Evolutionary conservation across 352 stramenopile genomes (phyloP), one percentile per base, ranked within the genome.

Genomic region (Globisporangium yorkense): DNA sequence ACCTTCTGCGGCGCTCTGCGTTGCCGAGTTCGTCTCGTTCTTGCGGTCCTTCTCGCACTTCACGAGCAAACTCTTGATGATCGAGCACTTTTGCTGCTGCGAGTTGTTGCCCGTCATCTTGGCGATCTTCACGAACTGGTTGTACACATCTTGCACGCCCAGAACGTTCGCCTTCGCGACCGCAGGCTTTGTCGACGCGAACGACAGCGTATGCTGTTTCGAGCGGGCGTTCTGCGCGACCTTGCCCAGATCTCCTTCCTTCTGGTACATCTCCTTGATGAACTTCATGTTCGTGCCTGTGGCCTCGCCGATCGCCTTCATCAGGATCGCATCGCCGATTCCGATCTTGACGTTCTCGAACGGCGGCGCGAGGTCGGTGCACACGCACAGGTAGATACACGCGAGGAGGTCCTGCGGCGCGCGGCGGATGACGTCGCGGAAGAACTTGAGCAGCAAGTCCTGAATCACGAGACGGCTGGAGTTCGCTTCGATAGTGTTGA

Each of bases 291-390:
- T 93, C 20, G 85, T 96, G 8, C 96, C 96, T 1, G 87, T 97
- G 0, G 94, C 95, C 66, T 98, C 85, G 12, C 82, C 89, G 55
- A 99, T 97, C 3, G 96, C 93, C 72, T 99, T 99, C 68, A 98
- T 98, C 18, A 99, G 69, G 57, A 99, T 96, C 5, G 93, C 87
- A 65, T 99, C 97, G 31, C 97, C 97, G 51, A 99, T 97, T 18
- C 97, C 97, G 29, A 99, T 93, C 74, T 99, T 98, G 8, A 99
- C 74, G 70, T 97, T 98, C 63, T 98, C 90, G 59, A 98, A 98
- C 29, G 94, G 86, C 2, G 97, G 97, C 20, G 96, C 96, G 3
- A 99, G 82, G 57, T 97, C 79, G 18, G 91, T 95, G 66, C 80
- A 94, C 13, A 92, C 81, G 51, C 88, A 96, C 5, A 98, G 72